A percentile compares a stretch with the other conserved stretches of the same genome.
phyloP scores from a whole-genome alignment of 495 filamentous ascomycete genomes.

The Astrothelium macrocarpum region DNA sequence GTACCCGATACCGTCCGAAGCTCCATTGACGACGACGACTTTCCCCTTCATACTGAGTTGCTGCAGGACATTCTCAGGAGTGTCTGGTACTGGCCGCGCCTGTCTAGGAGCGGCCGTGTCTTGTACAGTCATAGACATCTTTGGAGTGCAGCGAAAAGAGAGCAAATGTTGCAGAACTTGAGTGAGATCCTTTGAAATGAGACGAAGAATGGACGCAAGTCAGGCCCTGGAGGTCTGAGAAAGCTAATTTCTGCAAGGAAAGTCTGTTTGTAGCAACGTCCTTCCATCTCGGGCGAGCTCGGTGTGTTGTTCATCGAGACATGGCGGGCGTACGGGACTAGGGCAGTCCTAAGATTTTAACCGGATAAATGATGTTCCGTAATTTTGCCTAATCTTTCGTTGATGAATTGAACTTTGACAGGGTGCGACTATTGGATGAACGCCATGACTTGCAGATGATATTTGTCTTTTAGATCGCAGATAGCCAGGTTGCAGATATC shows the following conservation, averaged over 20 bases:
- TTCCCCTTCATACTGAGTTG: slow-evolving; percentile 37
- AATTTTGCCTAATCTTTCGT: background rate
- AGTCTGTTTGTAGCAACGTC: background rate
- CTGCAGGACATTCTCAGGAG: slow-evolving; percentile 36
- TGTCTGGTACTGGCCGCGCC: slow-evolving; percentile 37
- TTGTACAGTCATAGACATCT: slow-evolving; percentile 42
- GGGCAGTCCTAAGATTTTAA: background rate
- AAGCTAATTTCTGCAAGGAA: too few species aligned
- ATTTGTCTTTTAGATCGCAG: too few species aligned
- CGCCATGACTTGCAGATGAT: too few species aligned
- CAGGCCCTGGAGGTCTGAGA: too few species aligned
- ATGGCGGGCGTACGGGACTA: too few species aligned
- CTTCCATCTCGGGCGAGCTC: background rate
- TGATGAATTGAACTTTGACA: too few species aligned
- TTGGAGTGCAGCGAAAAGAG: slow-evolving; percentile 12
- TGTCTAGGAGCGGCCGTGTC: slow-evolving; percentile 31
- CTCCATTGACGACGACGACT: slow-evolving; percentile 26
- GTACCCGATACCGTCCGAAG: slow-evolving; percentile 27
- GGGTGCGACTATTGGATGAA: too few species aligned
- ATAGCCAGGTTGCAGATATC: too few species aligned
- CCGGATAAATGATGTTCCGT: background rate
- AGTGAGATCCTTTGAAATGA: too few species aligned
- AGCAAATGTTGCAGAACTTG: background rate
- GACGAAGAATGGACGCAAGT: too few species aligned
- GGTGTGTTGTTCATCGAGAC: background rate